Evolutionary conservation across 305 asterid species (phyloP).

Genomic region (Rubia peregrina): DNA sequence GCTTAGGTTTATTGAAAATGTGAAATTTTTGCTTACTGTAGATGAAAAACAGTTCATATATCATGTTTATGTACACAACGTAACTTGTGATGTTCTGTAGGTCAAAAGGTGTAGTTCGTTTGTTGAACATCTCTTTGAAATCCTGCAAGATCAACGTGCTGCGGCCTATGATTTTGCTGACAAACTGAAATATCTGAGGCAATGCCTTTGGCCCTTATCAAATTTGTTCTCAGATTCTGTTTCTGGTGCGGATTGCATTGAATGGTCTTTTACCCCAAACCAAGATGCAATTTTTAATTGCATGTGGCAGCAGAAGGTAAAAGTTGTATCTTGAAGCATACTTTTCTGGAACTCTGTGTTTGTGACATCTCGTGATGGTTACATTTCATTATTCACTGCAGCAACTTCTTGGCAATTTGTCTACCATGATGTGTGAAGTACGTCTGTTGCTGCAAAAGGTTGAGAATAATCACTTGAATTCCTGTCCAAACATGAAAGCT

Average conservation of each 20-base stretch:
- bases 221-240: slow-evolving; percentile 45
- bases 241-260: slow-evolving; percentile 17
- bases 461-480: slow-evolving; percentile 48
- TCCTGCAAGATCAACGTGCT: slow-evolving; percentile 91
- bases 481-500: slow-evolving; percentile 53
- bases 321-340: slow-evolving; percentile 1
- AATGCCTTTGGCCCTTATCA: slow-evolving; percentile 49
- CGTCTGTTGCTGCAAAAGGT: slow-evolving; percentile 50
- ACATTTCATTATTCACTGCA: slow-evolving; percentile 30
- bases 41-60: neutral
- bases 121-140: slow-evolving; percentile 64
- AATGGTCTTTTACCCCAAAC: slow-evolving; percentile 31
- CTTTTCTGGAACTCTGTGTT: neutral
- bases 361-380: neutral
- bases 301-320: slow-evolving; percentile 94
- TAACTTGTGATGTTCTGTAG: slow-evolving; percentile 28
- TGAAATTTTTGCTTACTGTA: too few relatives aligned
- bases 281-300: slow-evolving; percentile 52
- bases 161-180: slow-evolving; percentile 50
- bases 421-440: slow-evolving; percentile 56
- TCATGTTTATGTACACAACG: neutral
- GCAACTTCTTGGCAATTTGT: slow-evolving; percentile 79
- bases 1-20: too few relatives aligned
- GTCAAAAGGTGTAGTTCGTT: slow-evolving; percentile 63
- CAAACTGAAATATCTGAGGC: slow-evolving; percentile 52